A percentile compares a stretch with the other conserved stretches of the same genome.
phyloP scores from a whole-genome alignment of 306 rosid species.

The Fagus sylvatica region DNA sequence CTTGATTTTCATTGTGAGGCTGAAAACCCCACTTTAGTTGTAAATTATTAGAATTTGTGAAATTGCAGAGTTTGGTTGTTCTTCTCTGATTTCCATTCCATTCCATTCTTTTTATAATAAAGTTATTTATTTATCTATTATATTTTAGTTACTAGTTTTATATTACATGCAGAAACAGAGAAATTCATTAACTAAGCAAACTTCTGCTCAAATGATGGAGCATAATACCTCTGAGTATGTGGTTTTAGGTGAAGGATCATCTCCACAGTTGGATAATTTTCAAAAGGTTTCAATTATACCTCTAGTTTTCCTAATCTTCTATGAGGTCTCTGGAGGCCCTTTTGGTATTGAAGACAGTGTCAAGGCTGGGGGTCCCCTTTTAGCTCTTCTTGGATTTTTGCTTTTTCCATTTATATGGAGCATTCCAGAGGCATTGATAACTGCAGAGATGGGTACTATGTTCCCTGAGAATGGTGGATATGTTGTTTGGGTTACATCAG shows the following conservation, averaged over 20 bases:
- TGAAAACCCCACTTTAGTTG: too few relatives aligned
- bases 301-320: conserved; percentile 57
- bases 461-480: conserved; percentile 74
- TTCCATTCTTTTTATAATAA: too few relatives aligned
- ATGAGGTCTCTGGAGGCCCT: conserved; percentile 73
- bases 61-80: too few relatives aligned
- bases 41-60: too few relatives aligned
- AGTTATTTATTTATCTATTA: neutral
- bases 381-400: conserved; percentile 56
- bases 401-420: conserved; percentile 62
- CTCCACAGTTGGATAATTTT: conserved; percentile 15
- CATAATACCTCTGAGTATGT: conserved; percentile 23
- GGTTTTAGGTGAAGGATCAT: conserved; percentile 16
- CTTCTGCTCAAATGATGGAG: conserved; percentile 20
- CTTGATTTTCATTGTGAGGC: too few relatives aligned
- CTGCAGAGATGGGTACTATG: conserved; percentile 71
- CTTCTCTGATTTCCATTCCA: too few relatives aligned
- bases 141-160: neutral
- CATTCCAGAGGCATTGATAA: conserved; percentile 65
- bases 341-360: conserved; percentile 69
- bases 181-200: neutral
- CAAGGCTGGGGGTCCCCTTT: conserved; percentile 59
- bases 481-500: conserved; percentile 73
- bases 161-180: conserved; percentile 13
- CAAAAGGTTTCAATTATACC: conserved; percentile 37